Evolutionary conservation across 805 yeast species (phyloP).

Genomic region (Candida verbasci): DNA sequence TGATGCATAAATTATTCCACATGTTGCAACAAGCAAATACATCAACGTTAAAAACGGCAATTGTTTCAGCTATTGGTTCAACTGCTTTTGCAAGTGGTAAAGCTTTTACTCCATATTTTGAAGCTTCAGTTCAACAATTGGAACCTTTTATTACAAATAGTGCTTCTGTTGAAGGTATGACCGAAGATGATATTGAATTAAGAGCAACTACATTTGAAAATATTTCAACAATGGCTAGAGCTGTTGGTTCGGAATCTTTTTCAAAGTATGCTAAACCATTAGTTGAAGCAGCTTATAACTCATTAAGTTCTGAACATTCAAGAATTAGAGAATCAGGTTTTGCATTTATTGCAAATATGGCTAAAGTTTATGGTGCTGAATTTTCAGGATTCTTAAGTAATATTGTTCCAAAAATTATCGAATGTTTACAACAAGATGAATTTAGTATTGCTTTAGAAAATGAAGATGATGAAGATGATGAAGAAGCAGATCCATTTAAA

Average conservation of each 20-base stretch:
- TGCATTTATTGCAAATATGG: conserved; percentile 88
- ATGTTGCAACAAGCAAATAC: conserved; percentile 75
- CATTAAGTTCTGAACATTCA: conserved; percentile 71
- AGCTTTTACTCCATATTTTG: conserved; percentile 80
- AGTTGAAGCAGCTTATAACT: conserved; percentile 79
- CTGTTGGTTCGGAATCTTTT: conserved; percentile 90
- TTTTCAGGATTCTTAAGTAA: conserved; percentile 81
- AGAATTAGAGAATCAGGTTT: conserved; percentile 93
- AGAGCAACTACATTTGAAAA: conserved; percentile 92
- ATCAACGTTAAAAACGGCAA: conserved; percentile 71
- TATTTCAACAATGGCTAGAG: conserved; percentile 90
- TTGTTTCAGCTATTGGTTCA: conserved; percentile 94
- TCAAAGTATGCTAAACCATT: conserved; percentile 81
- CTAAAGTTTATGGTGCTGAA: conserved; percentile 89
- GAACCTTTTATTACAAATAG: conserved; percentile 76
- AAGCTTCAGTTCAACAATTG: conserved; percentile 70
- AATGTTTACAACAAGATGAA: conserved; percentile 83
- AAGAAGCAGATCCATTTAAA: conserved; percentile 67
- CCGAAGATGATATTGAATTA: conserved; percentile 86
- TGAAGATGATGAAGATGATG: conserved; percentile 46
- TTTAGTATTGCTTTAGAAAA: conserved; percentile 54
- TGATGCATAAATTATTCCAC: conserved; percentile 83
- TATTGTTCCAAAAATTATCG: conserved; percentile 78
- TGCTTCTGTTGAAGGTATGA: conserved; percentile 66
- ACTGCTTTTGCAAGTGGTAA: conserved; percentile 95